Conservation (phyloP, 495 filamentous ascomycete genomes). For the Astrothelium macrocarpum region DNA sequence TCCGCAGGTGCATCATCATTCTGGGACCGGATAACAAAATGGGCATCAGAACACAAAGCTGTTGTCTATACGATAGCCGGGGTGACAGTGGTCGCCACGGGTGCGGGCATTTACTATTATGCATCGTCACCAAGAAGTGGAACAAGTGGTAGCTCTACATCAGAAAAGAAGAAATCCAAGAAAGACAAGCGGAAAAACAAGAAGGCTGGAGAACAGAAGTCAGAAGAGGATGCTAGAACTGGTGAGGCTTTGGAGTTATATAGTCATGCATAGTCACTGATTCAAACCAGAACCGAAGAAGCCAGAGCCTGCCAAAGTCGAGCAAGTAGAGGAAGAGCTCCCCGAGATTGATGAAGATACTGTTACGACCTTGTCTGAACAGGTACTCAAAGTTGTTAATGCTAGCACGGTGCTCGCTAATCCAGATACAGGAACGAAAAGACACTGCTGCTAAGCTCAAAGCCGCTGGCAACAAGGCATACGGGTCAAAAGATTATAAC, state of each 20-base stretch:
- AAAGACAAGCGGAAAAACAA: constrained; percentile 48
- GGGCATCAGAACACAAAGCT: constrained; percentile 91
- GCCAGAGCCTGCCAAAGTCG: constrained; percentile 45
- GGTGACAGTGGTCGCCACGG: constrained; percentile 82
- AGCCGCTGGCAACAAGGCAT: constrained; percentile 91
- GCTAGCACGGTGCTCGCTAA: constrained; percentile 17
- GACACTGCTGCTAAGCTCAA: constrained; percentile 85
- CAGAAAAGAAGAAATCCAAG: constrained; percentile 49
- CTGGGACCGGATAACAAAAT: constrained; percentile 82
- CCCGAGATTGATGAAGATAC: constrained; percentile 76
- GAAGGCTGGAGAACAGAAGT: constrained; percentile 53
- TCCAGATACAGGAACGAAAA: constrained; percentile 51
- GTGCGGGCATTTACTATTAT: constrained; percentile 80
- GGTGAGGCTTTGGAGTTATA: constrained; percentile 26
- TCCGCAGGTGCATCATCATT: constrained; percentile 53
- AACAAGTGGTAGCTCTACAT: constrained; percentile 19
- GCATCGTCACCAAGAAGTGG: constrained; percentile 41
- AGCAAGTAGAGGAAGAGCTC: constrained; percentile 59
- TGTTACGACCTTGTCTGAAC: constrained; percentile 57
- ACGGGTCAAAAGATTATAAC: constrained; percentile 82
- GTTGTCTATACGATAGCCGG: constrained; percentile 93
- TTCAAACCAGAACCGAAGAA: constrained; percentile 32
- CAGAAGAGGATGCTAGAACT: constrained; percentile 58
- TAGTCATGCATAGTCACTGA: not conserved
- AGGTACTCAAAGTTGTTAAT: constrained; percentile 37